Conservation (phyloP, 176 grass and related monocot genomes). For the Alopecurus myosuroides region DNA sequence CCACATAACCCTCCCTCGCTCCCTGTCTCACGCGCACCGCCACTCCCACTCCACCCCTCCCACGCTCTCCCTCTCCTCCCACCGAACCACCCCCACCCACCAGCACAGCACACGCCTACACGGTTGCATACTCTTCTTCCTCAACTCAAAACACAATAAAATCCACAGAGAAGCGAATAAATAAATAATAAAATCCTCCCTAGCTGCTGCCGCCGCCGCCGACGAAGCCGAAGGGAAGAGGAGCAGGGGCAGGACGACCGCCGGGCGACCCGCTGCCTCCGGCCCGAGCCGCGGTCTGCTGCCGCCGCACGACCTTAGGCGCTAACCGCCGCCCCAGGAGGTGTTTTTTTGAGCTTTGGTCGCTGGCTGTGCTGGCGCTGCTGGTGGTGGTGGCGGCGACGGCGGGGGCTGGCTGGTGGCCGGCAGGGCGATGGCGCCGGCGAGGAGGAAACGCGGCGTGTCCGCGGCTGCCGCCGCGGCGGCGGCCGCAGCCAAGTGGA, state of each 20-base stretch:
- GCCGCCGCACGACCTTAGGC: neutral
- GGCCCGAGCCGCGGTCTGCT: neutral
- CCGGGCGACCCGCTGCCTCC: neutral
- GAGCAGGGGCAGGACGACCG: neutral
- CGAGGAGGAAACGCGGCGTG: conserved; percentile 55
- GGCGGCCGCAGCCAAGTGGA: conserved; percentile 72
- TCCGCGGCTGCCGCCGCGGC: conserved; percentile 44
- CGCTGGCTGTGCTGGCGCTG: neutral
- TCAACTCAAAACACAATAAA: neutral
- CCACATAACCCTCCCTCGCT: neutral
- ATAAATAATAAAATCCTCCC: neutral
- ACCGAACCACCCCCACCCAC: conserved; percentile 1
- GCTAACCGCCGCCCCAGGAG: neutral
- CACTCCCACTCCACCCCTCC: neutral
- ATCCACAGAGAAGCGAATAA: neutral
- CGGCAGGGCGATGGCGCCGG: conserved; percentile 54
- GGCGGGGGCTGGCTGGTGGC: neutral
- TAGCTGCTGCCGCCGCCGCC: neutral
- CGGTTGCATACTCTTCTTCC: neutral
- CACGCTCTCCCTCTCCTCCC: neutral
- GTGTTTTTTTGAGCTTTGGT: conserved; percentile 8
- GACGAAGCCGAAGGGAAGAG: neutral
- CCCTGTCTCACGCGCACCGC: neutral
- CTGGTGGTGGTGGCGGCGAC: neutral
- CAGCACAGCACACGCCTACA: neutral